phyloP scores from a whole-genome alignment of 805 yeast genomes.

The Yamadazyma scolyti region DNA sequence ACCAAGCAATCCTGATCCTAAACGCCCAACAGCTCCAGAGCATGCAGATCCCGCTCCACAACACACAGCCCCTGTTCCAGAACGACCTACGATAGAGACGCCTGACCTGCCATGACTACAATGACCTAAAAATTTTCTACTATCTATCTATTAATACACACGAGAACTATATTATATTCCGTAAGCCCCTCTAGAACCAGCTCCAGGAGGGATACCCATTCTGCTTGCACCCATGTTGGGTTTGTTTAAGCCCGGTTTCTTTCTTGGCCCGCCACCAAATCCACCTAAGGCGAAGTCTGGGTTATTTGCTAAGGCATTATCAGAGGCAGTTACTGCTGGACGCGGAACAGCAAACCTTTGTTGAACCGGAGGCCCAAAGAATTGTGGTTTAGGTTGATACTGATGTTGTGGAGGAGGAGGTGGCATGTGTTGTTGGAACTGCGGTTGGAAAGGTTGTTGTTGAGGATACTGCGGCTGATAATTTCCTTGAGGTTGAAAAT shows the following conservation, averaged over 20 bases:
- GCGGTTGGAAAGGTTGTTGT: constrained; percentile 16
- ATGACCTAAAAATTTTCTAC: background rate
- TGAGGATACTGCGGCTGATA: constrained; percentile 11
- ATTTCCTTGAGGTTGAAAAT: constrained; percentile 8
- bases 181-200: constrained; percentile 2
- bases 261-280: constrained; percentile 8
- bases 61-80: background rate
- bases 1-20: constrained; percentile 6
- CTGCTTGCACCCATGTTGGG: constrained; percentile 6
- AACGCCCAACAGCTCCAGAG: constrained; percentile 1
- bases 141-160: constrained; percentile 5
- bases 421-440: constrained; percentile 12
- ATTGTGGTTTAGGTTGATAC: constrained; percentile 8
- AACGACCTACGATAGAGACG: background rate
- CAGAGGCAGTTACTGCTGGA: constrained; percentile 32
- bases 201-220: constrained; percentile 6
- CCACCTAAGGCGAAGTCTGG: constrained; percentile 38
- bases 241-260: constrained; percentile 9
- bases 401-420: constrained; percentile 15
- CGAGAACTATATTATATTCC: constrained; percentile 1
- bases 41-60: background rate
- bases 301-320: constrained; percentile 33
- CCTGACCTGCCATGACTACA: background rate
- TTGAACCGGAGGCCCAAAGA: constrained; percentile 5
- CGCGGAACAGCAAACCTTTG: constrained; percentile 18